Conservation (phyloP, 2,329 filamentous ascomycete species). For the Hymenoscyphus repandus region DNA sequence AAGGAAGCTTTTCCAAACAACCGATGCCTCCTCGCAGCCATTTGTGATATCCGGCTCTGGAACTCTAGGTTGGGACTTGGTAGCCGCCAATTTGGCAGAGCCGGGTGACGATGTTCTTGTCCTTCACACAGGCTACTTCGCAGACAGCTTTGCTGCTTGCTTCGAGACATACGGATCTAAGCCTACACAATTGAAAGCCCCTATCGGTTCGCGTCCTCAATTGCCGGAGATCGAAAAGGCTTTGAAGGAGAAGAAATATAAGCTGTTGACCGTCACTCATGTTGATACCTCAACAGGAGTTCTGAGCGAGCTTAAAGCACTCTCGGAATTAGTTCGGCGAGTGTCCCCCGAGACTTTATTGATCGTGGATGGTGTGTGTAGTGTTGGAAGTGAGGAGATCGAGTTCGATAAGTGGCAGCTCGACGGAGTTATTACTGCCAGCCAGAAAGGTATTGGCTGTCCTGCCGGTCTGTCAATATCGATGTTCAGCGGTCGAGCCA, state of each 20-base stretch:
- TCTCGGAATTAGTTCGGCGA: slow-evolving; percentile 76
- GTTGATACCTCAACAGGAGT: slow-evolving; percentile 97
- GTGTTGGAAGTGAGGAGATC: slow-evolving; percentile 92
- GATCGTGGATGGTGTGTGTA: slow-evolving; percentile 94
- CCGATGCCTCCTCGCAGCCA: slow-evolving; percentile 75
- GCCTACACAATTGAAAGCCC: slow-evolving; percentile 82
- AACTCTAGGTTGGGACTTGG: slow-evolving; percentile 93
- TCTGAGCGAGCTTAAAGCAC: slow-evolving; percentile 78
- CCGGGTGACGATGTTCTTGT: slow-evolving; percentile 86
- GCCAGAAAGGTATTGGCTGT: slow-evolving; percentile 94
- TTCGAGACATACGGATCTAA: slow-evolving; percentile 86
- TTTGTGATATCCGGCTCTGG: slow-evolving; percentile 93
- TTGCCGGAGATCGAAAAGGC: slow-evolving; percentile 84
- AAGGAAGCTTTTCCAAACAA: slow-evolving; percentile 91
- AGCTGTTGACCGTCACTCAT: slow-evolving; percentile 90
- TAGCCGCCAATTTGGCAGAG: slow-evolving; percentile 89
- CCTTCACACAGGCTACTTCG: slow-evolving; percentile 95
- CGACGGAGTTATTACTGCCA: slow-evolving; percentile 88
- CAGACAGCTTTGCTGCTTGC: slow-evolving; percentile 89
- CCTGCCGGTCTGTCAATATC: slow-evolving; percentile 91
- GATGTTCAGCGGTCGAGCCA: slow-evolving; percentile 85
- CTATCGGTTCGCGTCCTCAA: slow-evolving; percentile 82
- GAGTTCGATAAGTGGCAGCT: slow-evolving; percentile 92
- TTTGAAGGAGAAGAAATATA: slow-evolving; percentile 86
- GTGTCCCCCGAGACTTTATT: slow-evolving; percentile 89